phyloP scores from a whole-genome alignment of 2,329 filamentous ascomycete species.

The Exophiala oligosperma region DNA sequence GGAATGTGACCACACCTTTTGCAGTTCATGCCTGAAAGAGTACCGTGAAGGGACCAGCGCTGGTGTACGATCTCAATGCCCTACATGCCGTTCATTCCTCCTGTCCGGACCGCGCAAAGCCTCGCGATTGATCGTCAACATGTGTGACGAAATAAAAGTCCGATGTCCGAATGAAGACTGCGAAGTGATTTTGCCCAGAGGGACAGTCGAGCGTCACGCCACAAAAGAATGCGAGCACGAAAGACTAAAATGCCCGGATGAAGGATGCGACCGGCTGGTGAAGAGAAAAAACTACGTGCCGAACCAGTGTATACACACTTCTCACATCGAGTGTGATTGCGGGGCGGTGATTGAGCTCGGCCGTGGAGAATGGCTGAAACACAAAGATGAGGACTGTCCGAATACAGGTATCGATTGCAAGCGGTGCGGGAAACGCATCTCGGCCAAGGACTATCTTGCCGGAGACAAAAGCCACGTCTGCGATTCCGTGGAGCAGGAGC shows the following conservation, averaged over 20 bases:
- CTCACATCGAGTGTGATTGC: slow-evolving; percentile 30
- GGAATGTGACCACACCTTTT: slow-evolving; percentile 65
- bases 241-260: slow-evolving; percentile 52
- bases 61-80: slow-evolving; percentile 46
- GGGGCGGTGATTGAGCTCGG: slow-evolving; percentile 28
- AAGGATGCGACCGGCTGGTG: slow-evolving; percentile 53
- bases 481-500: slow-evolving; percentile 31
- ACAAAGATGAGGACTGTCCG: slow-evolving; percentile 30
- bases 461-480: slow-evolving; percentile 21
- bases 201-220: slow-evolving; percentile 59
- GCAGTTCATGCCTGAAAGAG: slow-evolving; percentile 57
- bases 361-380: slow-evolving; percentile 28
- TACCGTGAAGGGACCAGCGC: slow-evolving; percentile 23
- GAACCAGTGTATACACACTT: slow-evolving; percentile 27
- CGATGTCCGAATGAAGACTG: slow-evolving; percentile 62
- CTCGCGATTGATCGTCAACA: slow-evolving; percentile 58
- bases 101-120: slow-evolving; percentile 42
- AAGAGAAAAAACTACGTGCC: slow-evolving; percentile 52
- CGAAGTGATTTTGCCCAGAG: slow-evolving; percentile 53
- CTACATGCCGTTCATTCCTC: slow-evolving; percentile 55
- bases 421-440: slow-evolving; percentile 20
- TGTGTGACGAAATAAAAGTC: slow-evolving; percentile 62
- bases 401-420: slow-evolving; percentile 22
- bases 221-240: slow-evolving; percentile 61
- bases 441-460: slow-evolving; percentile 21